A percentile compares a stretch with the other conserved stretches of the same genome.
phyloP scores from a whole-genome alignment of 2,329 filamentous ascomycete species.

The Microthyrium microscopicum region DNA sequence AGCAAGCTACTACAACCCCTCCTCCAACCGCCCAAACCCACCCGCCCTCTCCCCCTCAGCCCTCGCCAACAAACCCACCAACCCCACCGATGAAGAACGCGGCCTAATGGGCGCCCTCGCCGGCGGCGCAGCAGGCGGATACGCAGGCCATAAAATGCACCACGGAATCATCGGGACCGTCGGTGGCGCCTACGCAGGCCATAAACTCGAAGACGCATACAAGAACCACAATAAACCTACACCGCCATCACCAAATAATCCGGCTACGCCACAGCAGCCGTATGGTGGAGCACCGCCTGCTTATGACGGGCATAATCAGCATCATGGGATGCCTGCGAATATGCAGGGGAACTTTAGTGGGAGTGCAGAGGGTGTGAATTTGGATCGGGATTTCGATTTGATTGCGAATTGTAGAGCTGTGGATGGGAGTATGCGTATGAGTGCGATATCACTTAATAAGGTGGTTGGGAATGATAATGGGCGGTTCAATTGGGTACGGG shows the following conservation, averaged over 20 bases:
- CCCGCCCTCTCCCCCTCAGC: too few relatives aligned
- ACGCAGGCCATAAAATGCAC: conserved; percentile 7
- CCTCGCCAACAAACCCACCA: not conserved
- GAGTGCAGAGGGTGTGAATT: conserved; percentile 1
- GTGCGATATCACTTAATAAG: conserved; percentile 5
- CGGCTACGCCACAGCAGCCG: not conserved
- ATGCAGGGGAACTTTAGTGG: conserved; percentile 6
- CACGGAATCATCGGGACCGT: conserved; percentile 6
- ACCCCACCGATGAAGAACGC: conserved; percentile 5
- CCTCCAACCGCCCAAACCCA: too few relatives aligned
- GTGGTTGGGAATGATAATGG: conserved; percentile 7
- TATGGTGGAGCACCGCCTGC: not conserved
- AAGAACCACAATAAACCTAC: conserved; percentile 3
- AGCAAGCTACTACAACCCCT: too few relatives aligned
- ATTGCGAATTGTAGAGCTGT: conserved; percentile 2
- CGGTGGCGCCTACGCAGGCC: conserved; percentile 6
- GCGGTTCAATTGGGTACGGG: conserved; percentile 5
- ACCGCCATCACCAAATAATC: not conserved
- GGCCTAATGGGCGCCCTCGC: conserved; percentile 7
- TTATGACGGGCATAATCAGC: not conserved
- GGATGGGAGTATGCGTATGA: conserved; percentile 1
- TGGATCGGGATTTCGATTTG: conserved; percentile 5
- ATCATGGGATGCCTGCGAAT: not conserved
- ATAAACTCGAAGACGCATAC: conserved; percentile 7
- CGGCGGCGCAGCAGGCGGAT: conserved; percentile 5